phyloP scores from a whole-genome alignment of 208 protist genomes.

The Acanthamoeba lenticulata region DNA sequence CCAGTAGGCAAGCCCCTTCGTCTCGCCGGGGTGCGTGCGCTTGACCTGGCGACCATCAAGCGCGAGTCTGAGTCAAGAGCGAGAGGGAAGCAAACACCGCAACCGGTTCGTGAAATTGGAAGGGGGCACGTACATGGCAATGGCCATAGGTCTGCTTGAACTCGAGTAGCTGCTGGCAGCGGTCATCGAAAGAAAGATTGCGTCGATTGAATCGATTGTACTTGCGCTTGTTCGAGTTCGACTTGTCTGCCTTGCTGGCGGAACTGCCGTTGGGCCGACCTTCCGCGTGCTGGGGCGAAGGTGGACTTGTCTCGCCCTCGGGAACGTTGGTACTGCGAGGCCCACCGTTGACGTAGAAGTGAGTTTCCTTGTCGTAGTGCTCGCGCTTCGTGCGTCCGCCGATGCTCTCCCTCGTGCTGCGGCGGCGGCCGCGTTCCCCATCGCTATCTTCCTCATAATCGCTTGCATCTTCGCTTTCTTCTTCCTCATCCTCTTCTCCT shows the following conservation, averaged over 20 bases:
- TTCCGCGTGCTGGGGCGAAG: background rate
- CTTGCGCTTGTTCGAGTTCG: background rate
- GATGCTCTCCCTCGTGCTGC: background rate
- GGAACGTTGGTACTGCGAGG: background rate
- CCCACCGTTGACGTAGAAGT: background rate
- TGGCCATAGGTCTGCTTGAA: slow-evolving; percentile 25
- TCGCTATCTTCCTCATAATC: slow-evolving; percentile 12
- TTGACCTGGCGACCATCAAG: slow-evolving; percentile 6
- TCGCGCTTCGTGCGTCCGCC: background rate
- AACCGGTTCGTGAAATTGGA: background rate
- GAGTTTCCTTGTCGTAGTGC: slow-evolving; percentile 5
- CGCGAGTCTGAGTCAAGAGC: background rate
- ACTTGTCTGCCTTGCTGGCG: background rate
- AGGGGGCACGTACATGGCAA: slow-evolving; percentile 8
- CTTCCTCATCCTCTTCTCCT: background rate
- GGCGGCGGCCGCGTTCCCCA: background rate
- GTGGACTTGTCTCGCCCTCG: background rate
- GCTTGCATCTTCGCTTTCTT: background rate
- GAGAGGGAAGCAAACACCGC: no score
- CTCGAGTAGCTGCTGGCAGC: slow-evolving; percentile 27
- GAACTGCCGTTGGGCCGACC: background rate
- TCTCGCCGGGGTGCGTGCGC: slow-evolving; percentile 25
- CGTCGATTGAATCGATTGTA: slow-evolving; percentile 45
- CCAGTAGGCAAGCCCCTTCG: slow-evolving; percentile 17
- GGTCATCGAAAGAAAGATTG: slow-evolving; percentile 30